Evolutionary conservation across 352 stramenopile genomes (phyloP).

Genomic region (Pythium coloratum): DNA sequence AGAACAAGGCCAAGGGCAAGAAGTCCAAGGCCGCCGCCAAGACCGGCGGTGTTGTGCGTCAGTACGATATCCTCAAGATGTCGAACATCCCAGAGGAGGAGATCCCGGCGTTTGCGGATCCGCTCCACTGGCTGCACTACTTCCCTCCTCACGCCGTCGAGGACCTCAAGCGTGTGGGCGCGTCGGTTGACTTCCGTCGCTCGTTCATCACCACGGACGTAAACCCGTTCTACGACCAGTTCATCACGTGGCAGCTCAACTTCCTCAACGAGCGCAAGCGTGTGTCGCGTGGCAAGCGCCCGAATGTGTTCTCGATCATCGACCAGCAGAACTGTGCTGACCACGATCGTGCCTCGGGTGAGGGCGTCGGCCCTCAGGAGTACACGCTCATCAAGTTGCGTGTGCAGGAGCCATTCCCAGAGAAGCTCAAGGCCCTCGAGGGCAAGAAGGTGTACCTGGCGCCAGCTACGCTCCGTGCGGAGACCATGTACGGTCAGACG

Average conservation of each 20-base stretch:
- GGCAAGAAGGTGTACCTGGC: conserved; percentile 96
- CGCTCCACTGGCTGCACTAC: conserved; percentile 98
- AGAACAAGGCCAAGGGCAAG: conserved; percentile 92
- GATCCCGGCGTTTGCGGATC: conserved; percentile 97
- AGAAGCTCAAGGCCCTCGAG: conserved; percentile 71
- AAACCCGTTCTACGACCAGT: conserved; percentile 99
- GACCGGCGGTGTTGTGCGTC: conserved; percentile 95
- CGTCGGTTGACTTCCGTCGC: conserved; percentile 97
- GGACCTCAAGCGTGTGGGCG: conserved; percentile 98
- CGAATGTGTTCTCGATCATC: conserved; percentile 98
- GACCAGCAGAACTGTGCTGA: conserved; percentile 99
- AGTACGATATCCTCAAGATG: conserved; percentile 99
- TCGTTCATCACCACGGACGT: conserved; percentile 99
- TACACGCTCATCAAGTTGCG: conserved; percentile 99
- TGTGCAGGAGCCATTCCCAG: conserved; percentile 81
- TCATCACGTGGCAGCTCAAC: conserved; percentile 99
- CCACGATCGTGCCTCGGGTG: conserved; percentile 97
- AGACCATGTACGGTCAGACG: conserved; percentile 99
- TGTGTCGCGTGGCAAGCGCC: conserved; percentile 94
- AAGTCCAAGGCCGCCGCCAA: conserved; percentile 99
- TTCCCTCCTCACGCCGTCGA: conserved; percentile 96
- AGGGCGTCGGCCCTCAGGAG: conserved; percentile 98
- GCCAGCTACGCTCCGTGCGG: conserved; percentile 97
- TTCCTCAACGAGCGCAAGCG: conserved; percentile 91
- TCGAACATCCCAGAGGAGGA: conserved; percentile 89